phyloP scores from a whole-genome alignment of 2,329 filamentous ascomycete genomes.

The Aspergillus awamori region DNA sequence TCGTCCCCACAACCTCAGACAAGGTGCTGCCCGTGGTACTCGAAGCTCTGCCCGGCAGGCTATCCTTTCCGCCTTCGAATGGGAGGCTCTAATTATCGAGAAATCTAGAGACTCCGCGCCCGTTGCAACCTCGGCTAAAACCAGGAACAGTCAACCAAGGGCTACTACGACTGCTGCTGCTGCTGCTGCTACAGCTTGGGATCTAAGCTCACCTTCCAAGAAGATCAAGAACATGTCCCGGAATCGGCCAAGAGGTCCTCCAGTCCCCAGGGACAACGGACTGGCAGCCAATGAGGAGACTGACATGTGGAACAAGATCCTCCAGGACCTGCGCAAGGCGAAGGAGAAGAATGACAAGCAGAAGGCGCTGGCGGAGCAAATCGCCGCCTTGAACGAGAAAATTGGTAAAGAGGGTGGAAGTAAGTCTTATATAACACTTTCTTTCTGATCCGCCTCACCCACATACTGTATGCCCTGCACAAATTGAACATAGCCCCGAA shows the following conservation, averaged over 20 bases:
- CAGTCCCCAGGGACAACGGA: constrained; percentile 45
- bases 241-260: constrained; percentile 44
- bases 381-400: constrained; percentile 47
- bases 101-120: constrained; percentile 17
- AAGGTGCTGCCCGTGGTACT: constrained; percentile 30
- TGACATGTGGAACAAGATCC: constrained; percentile 50
- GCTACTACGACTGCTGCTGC: neutral
- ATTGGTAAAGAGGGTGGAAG: constrained; percentile 46
- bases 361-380: constrained; percentile 42
- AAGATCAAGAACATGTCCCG: constrained; percentile 40
- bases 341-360: constrained; percentile 50
- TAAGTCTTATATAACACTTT: constrained; percentile 34
- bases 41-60: constrained; percentile 23
- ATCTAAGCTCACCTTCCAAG: constrained; percentile 1
- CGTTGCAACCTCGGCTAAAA: constrained; percentile 10
- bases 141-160: constrained; percentile 11
- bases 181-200: neutral
- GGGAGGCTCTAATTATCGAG: constrained; percentile 31
- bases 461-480: no score
- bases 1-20: constrained; percentile 21
- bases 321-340: constrained; percentile 46
- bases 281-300: constrained; percentile 49
- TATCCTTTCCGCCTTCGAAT: constrained; percentile 28
- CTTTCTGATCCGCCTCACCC: neutral
- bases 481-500: neutral